These are phyloP conservation scores for Pseudoscleropodium purum DNA, from an alignment of 225 moss, liverwort and hornwort genomes.

Conservation along the genomic window DNA sequence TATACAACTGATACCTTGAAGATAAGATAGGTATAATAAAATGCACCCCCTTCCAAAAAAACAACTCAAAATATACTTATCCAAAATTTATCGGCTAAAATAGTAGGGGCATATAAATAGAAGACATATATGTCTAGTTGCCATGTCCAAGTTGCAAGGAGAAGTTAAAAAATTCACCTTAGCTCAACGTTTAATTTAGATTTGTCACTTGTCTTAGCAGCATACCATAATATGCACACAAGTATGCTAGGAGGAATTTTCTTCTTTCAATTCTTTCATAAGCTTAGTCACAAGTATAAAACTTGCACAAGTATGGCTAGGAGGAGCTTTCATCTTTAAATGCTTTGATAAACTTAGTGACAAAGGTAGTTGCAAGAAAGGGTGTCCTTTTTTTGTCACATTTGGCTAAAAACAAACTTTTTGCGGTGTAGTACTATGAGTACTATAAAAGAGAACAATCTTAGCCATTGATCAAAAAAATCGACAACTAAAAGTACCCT, in stretches of 20 bases:
- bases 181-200: not conserved
- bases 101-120: accelerated
- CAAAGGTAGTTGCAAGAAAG: too few relatives aligned
- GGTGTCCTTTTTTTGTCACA: too few relatives aligned
- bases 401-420: too few relatives aligned
- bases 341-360: not conserved
- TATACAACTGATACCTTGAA: not conserved
- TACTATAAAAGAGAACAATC: too few relatives aligned
- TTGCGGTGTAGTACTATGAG: too few relatives aligned
- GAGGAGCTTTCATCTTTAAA: not conserved
- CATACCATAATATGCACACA: too few relatives aligned
- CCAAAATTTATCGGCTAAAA: accelerated
- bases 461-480: too few relatives aligned
- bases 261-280: not conserved
- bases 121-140: accelerated
- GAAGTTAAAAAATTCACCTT: not conserved
- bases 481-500: too few relatives aligned
- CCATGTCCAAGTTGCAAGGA: not conserved
- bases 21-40: not conserved
- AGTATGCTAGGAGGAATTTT: too few relatives aligned
- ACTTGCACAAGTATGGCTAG: not conserved
- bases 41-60: accelerated
- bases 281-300: too few relatives aligned
- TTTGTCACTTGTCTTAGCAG: accelerated
- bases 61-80: not conserved